Evolutionary conservation across 1,284 basidiomycete species (phyloP).

Genomic region (Abortiporus biennis): DNA sequence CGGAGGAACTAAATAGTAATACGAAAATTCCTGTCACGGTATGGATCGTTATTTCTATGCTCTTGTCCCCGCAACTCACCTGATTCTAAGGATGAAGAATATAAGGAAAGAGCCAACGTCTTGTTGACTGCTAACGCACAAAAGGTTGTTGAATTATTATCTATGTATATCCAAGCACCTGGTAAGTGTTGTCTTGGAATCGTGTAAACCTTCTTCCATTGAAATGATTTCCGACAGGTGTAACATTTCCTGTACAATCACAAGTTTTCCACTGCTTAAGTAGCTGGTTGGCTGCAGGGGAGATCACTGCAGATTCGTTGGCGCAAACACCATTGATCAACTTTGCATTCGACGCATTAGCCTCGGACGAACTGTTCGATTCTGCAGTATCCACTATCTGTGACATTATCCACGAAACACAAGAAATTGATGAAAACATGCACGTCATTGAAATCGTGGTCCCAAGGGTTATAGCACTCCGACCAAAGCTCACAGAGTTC

Average conservation of each 20-base stretch:
- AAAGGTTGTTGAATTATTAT: slow-evolving; percentile 73
- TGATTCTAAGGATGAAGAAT: slow-evolving; percentile 68
- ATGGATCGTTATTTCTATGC: slow-evolving; percentile 26
- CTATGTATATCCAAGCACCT: slow-evolving; percentile 86
- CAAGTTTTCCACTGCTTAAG: slow-evolving; percentile 86
- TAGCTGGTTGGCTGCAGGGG: slow-evolving; percentile 87
- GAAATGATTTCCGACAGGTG: slow-evolving; percentile 48
- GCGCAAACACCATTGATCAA: slow-evolving; percentile 80
- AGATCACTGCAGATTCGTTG: slow-evolving; percentile 65
- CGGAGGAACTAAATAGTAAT: slow-evolving; percentile 87
- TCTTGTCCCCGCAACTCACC: slow-evolving; percentile 2
- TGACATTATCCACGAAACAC: slow-evolving; percentile 96
- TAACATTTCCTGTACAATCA: slow-evolving; percentile 76
- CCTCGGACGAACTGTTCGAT: slow-evolving; percentile 87
- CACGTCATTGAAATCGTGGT: slow-evolving; percentile 84
- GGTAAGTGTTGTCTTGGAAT: slow-evolving; percentile 45
- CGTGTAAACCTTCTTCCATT: slow-evolving; percentile 5
- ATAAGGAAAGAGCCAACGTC: slow-evolving; percentile 54
- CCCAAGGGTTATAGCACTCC: slow-evolving; percentile 73
- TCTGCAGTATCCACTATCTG: slow-evolving; percentile 88
- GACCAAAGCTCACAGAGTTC: slow-evolving; percentile 51
- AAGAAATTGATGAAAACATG: slow-evolving; percentile 96
- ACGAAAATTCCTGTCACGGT: slow-evolving; percentile 87
- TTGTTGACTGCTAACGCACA: slow-evolving; percentile 73
- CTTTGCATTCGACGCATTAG: slow-evolving; percentile 80